A percentile compares a stretch with the other conserved stretches of the same genome.
Evolutionary conservation across 2,329 filamentous ascomycete genomes (phyloP).

Genomic region (Aureobasidium subglaciale): DNA sequence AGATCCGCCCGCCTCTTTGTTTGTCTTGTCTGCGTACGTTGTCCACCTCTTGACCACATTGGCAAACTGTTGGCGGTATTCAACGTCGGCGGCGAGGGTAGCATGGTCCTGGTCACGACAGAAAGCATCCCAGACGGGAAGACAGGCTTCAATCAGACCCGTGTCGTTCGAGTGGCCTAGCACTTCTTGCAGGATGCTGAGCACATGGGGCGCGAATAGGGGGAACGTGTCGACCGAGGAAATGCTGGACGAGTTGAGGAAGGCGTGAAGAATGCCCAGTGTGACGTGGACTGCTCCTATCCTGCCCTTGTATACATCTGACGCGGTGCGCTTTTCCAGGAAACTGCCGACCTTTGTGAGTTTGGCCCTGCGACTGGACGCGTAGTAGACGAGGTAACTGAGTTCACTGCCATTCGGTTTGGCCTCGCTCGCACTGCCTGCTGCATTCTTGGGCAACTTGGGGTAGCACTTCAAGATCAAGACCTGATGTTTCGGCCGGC

Average conservation of each 20-base stretch:
- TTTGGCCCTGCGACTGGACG: conserved; percentile 87
- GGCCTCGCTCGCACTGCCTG: conserved; percentile 64
- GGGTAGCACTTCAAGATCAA: conserved; percentile 95
- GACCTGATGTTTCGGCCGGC: conserved; percentile 92
- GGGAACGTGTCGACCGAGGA: conserved; percentile 68
- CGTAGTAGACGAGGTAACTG: conserved; percentile 95
- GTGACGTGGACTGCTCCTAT: conserved; percentile 87
- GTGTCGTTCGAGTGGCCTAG: conserved; percentile 74
- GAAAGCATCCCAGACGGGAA: conserved; percentile 79
- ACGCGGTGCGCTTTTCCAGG: conserved; percentile 85
- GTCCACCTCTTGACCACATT: conserved; percentile 75
- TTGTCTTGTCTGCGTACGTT: conserved; percentile 63
- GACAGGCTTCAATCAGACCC: conserved; percentile 83
- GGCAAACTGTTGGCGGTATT: conserved; percentile 75
- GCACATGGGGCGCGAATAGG: conserved; percentile 76
- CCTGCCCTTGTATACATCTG: conserved; percentile 81
- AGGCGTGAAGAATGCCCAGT: conserved; percentile 79
- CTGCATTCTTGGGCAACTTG: conserved; percentile 70
- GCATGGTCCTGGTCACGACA: conserved; percentile 84
- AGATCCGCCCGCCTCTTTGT: conserved; percentile 40
- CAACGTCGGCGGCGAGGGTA: conserved; percentile 75
- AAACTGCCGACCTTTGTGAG: conserved; percentile 93
- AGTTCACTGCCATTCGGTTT: conserved; percentile 96
- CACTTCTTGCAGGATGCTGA: conserved; percentile 77
- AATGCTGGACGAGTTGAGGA: conserved; percentile 68